Percentiles rank a stretch among this genome's conserved stretches.
Conservation (phyloP, 1,284 basidiomycete species). For the Veloboletus limbatus region DNA sequence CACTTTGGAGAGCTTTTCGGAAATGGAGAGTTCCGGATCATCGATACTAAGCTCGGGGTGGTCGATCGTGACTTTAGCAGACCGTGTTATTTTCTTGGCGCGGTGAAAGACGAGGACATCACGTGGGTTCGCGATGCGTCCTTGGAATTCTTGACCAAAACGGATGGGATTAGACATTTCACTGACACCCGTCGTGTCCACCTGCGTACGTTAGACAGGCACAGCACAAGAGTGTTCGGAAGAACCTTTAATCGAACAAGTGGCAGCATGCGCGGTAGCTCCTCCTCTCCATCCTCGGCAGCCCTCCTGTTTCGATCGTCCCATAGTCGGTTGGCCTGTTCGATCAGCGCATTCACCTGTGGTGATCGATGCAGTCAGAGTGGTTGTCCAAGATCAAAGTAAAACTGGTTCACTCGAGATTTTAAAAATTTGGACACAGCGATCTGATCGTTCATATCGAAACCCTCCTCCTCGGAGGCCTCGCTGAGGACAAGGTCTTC, state of each 20-base stretch:
- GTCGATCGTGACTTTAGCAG: constrained; percentile 58
- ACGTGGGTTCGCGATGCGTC: constrained; percentile 89
- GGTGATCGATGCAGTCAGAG: background rate
- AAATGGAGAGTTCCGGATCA: constrained; percentile 58
- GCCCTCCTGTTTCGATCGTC: constrained; percentile 71
- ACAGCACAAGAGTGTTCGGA: background rate
- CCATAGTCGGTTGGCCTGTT: constrained; percentile 75
- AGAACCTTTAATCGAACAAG: constrained; percentile 82
- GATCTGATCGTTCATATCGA: constrained; percentile 79
- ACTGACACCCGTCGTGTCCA: constrained; percentile 86
- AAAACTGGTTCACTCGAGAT: constrained; percentile 45
- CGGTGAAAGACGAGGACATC: constrained; percentile 91
- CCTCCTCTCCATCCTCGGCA: constrained; percentile 64
- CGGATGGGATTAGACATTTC: constrained; percentile 94
- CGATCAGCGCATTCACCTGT: constrained; percentile 80
- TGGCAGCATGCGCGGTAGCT: constrained; percentile 75
- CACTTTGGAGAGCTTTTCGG: constrained; percentile 69
- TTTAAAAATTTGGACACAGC: constrained; percentile 80
- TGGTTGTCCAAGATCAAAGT: background rate
- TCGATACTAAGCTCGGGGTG: constrained; percentile 74
- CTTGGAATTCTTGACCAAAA: constrained; percentile 94
- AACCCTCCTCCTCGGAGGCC: constrained; percentile 69
- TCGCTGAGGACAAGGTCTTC: constrained; percentile 78
- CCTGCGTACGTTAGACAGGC: constrained; percentile 40
- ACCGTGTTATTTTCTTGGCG: constrained; percentile 55